Evolutionary conservation across 805 yeast genomes (phyloP).

Genomic region (Teunomyces funiuensis): DNA sequence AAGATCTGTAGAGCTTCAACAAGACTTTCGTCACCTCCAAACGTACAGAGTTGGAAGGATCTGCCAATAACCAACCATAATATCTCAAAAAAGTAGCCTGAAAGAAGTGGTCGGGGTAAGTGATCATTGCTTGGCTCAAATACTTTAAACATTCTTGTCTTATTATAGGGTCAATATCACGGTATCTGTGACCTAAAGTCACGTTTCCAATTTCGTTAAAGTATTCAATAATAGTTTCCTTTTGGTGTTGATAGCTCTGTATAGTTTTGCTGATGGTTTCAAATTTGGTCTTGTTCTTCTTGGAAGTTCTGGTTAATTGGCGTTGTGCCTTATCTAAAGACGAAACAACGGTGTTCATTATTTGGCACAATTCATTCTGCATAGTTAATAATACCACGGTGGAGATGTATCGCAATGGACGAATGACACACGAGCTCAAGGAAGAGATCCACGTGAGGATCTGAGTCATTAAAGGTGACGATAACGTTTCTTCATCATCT

Average conservation of each 20-base stretch:
- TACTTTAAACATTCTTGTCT: slow-evolving; percentile 66
- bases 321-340: slow-evolving; percentile 44
- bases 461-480: slow-evolving; percentile 50
- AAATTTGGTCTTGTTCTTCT: slow-evolving; percentile 41
- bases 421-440: slow-evolving; percentile 63
- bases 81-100: slow-evolving; percentile 71
- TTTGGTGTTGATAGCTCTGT: slow-evolving; percentile 41
- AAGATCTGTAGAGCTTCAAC: slow-evolving; percentile 44
- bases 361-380: slow-evolving; percentile 58
- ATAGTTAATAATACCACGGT: slow-evolving; percentile 59
- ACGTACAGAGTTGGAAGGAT: slow-evolving; percentile 59
- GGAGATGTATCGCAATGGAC: slow-evolving; percentile 71
- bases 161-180: slow-evolving; percentile 73
- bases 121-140: slow-evolving; percentile 71
- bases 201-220: slow-evolving; percentile 66
- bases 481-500: slow-evolving; percentile 17
- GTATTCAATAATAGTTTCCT: slow-evolving; percentile 52
- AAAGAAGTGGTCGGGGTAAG: slow-evolving; percentile 67
- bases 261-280: slow-evolving; percentile 46
- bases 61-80: slow-evolving; percentile 85
- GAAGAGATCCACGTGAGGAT: slow-evolving; percentile 75
- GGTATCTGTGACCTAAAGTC: slow-evolving; percentile 72
- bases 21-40: slow-evolving; percentile 61
- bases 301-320: slow-evolving; percentile 36
- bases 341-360: slow-evolving; percentile 37